Evolutionary conservation across 1,139 yeast genomes (phyloP).

Genomic region (Saccharomyces hybrid): DNA sequence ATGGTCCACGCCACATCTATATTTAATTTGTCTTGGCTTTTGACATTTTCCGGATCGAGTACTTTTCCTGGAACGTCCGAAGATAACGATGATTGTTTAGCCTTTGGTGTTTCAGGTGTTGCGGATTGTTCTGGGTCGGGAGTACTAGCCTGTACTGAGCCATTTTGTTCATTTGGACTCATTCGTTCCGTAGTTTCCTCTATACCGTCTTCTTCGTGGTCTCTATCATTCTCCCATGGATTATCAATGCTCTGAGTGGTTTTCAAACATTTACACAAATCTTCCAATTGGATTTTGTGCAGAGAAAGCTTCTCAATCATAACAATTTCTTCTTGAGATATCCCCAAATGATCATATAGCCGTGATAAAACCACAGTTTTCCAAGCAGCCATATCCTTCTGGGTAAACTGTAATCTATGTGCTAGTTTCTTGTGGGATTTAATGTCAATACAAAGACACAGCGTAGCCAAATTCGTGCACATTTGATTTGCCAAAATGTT

Average conservation of each 20-base stretch:
- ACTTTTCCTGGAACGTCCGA: slow-evolving; percentile 16
- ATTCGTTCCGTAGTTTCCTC: slow-evolving; percentile 1
- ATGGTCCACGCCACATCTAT: slow-evolving; percentile 90
- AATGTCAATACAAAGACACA: slow-evolving; percentile 46
- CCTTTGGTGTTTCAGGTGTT: background rate
- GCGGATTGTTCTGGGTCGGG: background rate
- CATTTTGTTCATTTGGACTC: background rate
- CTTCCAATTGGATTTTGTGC: slow-evolving; percentile 74
- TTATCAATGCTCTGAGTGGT: slow-evolving; percentile 39
- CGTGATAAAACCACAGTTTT: slow-evolving; percentile 63
- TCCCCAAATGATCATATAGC: slow-evolving; percentile 73
- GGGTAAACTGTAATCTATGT: slow-evolving; percentile 58
- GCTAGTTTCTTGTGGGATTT: slow-evolving; percentile 42
- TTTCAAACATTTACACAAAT: slow-evolving; percentile 54
- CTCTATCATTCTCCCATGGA: slow-evolving; percentile 31
- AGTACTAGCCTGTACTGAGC: background rate
- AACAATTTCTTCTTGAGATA: slow-evolving; percentile 61
- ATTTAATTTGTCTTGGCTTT: slow-evolving; percentile 38
- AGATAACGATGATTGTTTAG: background rate
- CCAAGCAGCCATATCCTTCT: slow-evolving; percentile 82
- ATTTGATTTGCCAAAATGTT: slow-evolving; percentile 69
- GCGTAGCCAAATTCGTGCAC: slow-evolving; percentile 68
- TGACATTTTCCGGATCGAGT: slow-evolving; percentile 35
- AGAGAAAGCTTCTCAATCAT: slow-evolving; percentile 85
- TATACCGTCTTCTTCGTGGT: slow-evolving; percentile 8